Evolutionary conservation across 495 filamentous ascomycete genomes (phyloP).

Genomic region (Penicillium pulvis): DNA sequence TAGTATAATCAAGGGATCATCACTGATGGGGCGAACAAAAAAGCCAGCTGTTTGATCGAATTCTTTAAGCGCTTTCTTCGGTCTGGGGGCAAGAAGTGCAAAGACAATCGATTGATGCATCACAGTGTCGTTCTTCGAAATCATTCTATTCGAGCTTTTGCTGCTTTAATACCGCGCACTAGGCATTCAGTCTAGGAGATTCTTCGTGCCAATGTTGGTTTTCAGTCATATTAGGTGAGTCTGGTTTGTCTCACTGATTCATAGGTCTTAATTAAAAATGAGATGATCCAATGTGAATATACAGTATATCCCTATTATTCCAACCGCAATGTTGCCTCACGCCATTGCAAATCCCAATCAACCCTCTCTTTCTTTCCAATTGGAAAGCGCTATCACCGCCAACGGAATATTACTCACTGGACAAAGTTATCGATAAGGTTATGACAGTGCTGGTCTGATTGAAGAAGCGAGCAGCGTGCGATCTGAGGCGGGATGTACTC

Average conservation of each 20-base stretch:
- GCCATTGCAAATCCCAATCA: constrained; percentile 22
- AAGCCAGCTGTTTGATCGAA: constrained; percentile 19
- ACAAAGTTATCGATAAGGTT: constrained; percentile 23
- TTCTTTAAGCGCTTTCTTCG: constrained; percentile 15
- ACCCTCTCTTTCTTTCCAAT: constrained; percentile 18
- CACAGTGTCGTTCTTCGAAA: constrained; percentile 17
- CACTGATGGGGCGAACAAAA: constrained; percentile 9
- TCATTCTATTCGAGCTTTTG: constrained; percentile 12
- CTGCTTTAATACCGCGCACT: constrained; percentile 8
- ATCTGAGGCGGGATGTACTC: constrained; percentile 1
- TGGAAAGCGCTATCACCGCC: constrained; percentile 12
- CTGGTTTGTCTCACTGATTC: background rate
- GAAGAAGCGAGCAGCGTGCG: constrained; percentile 6
- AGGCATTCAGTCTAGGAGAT: constrained; percentile 16
- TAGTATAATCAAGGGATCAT: no score
- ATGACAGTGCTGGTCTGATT: constrained; percentile 15
- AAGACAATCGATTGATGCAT: constrained; percentile 11
- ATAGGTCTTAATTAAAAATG: no score
- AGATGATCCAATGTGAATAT: no score
- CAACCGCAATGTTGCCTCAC: constrained; percentile 13
- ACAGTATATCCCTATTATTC: background rate
- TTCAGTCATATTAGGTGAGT: constrained; percentile 18
- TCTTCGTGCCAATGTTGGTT: constrained; percentile 19
- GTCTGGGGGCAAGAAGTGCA: constrained; percentile 20
- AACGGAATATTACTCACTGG: constrained; percentile 6